Evolutionary conservation across 78 protist species (phyloP).

Genomic region (Acrasis kona): DNA sequence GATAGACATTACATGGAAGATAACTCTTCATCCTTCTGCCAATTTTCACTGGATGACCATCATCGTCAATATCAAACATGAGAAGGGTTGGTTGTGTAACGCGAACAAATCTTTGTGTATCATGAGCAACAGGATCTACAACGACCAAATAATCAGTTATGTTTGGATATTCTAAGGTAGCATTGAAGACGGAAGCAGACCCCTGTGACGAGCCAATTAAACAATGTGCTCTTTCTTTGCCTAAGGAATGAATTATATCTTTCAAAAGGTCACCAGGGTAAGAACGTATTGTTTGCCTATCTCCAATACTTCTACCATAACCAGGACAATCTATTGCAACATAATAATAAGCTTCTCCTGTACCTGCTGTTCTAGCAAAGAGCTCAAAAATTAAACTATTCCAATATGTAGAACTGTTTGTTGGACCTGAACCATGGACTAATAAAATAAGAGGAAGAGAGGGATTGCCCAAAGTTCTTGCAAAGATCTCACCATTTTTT

Average conservation of each 20-base stretch:
- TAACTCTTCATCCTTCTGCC: neutral
- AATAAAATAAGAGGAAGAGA: neutral
- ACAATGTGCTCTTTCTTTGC: neutral
- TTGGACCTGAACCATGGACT: conserved; percentile 21
- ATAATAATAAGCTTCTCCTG: neutral
- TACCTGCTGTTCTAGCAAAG: neutral
- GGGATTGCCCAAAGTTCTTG: conserved; percentile 2
- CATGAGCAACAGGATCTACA: conserved; percentile 21
- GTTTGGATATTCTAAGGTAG: conserved; percentile 12
- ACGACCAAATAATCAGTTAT: conserved; percentile 7
- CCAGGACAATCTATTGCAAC: conserved; percentile 30
- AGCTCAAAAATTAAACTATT: no score
- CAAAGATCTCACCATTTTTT: neutral
- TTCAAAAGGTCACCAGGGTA: conserved; percentile 1
- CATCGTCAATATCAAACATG: conserved; percentile 11
- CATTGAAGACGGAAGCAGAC: neutral
- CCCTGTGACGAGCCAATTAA: conserved; percentile 9
- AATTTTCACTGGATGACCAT: conserved; percentile 27
- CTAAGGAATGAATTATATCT: neutral
- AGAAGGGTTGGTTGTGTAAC: conserved; percentile 4
- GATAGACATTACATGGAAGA: neutral
- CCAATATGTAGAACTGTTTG: conserved; percentile 12
- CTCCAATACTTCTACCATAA: conserved; percentile 17
- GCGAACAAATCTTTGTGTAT: neutral
- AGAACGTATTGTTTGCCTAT: conserved; percentile 10